phyloP scores from a whole-genome alignment of 2,329 filamentous ascomycete species.

The Plectosphaerella sp. region DNA sequence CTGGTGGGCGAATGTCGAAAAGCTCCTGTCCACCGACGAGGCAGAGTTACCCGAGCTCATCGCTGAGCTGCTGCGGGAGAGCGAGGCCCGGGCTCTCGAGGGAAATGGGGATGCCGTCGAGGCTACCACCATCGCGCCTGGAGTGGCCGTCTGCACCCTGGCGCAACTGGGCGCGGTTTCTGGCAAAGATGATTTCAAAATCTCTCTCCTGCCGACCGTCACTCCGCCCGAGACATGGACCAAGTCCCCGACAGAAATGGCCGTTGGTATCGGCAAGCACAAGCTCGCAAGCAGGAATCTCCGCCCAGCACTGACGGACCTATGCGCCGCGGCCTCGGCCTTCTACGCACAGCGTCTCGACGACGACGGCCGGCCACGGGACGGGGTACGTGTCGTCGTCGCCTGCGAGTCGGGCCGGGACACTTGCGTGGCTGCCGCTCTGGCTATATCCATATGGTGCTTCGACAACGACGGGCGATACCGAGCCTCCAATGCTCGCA shows the following conservation, averaged over 20 bases:
- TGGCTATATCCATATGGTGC: slow-evolving; percentile 72
- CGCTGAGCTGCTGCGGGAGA: slow-evolving; percentile 31
- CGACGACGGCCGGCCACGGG: background rate
- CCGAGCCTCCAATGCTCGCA: slow-evolving; percentile 15
- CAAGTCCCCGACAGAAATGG: slow-evolving; percentile 31
- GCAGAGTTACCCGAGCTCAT: slow-evolving; percentile 55
- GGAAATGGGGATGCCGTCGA: background rate
- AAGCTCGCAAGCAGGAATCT: slow-evolving; percentile 83
- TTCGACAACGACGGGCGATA: slow-evolving; percentile 59
- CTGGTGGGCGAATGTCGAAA: slow-evolving; percentile 70
- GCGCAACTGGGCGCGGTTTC: slow-evolving; percentile 8
- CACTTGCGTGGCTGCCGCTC: slow-evolving; percentile 69
- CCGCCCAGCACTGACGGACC: slow-evolving; percentile 61
- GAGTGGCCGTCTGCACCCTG: slow-evolving; percentile 22
- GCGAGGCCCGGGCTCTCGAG: slow-evolving; percentile 21
- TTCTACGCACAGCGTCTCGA: background rate
- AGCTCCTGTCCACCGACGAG: slow-evolving; percentile 61
- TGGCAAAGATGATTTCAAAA: slow-evolving; percentile 23
- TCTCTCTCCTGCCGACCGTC: slow-evolving; percentile 36
- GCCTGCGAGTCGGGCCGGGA: slow-evolving; percentile 77
- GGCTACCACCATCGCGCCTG: background rate
- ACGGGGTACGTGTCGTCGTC: slow-evolving; percentile 41
- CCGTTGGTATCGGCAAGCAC: slow-evolving; percentile 63
- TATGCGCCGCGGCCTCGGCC: slow-evolving; percentile 45
- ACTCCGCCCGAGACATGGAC: slow-evolving; percentile 39